Conservation (phyloP, 805 yeast genomes). For the Yarrowia sp. region DNA sequence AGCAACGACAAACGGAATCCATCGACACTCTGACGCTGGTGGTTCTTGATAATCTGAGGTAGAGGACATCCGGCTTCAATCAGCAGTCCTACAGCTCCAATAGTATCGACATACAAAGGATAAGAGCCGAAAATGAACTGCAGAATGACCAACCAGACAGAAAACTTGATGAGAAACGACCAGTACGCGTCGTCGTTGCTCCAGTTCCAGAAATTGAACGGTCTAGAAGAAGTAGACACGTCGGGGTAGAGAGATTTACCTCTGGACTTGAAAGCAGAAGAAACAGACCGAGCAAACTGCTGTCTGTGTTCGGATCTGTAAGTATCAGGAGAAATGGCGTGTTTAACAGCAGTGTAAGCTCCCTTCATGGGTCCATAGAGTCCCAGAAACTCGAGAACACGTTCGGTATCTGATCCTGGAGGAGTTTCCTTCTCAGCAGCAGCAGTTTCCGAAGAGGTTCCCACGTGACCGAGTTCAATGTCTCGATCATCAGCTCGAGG, state of each 20-base stretch:
- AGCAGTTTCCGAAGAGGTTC: background rate
- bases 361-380: background rate
- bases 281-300: constrained; percentile 3
- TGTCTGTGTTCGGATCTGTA: constrained; percentile 10
- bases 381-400: constrained; percentile 7
- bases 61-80: constrained; percentile 44
- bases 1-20: constrained; percentile 76
- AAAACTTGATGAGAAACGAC: constrained; percentile 56
- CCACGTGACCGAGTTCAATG: constrained; percentile 8
- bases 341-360: background rate
- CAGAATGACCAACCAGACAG: constrained; percentile 43
- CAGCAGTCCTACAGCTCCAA: constrained; percentile 65
- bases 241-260: constrained; percentile 7
- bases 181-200: constrained; percentile 55
- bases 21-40: constrained; percentile 72
- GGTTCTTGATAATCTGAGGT: constrained; percentile 65
- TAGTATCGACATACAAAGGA: constrained; percentile 46
- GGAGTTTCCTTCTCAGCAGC: background rate
- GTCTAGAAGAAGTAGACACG: constrained; percentile 33
- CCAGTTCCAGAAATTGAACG: constrained; percentile 87
- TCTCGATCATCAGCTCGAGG: constrained; percentile 1
- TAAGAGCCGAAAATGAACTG: constrained; percentile 45
- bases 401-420: constrained; percentile 7
- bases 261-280: constrained; percentile 12
- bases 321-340: constrained; percentile 3